Conservation (phyloP, 169 alveolate genomes). For the Plasmodium sp. region DNA sequence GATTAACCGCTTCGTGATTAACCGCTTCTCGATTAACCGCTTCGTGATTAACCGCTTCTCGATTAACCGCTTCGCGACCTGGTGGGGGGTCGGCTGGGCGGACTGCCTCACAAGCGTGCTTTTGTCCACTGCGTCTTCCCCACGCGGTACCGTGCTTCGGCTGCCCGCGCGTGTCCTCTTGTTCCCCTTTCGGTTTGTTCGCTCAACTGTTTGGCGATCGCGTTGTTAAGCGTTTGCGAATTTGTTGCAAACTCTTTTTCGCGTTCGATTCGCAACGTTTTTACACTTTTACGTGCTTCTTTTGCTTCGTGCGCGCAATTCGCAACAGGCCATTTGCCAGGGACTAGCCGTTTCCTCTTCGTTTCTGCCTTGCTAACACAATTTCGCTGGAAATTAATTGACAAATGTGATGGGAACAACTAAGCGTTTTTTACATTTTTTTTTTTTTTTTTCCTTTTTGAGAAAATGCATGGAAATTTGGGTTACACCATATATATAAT, state of each 20-base stretch:
- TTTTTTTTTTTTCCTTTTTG: background rate
- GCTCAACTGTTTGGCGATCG: background rate
- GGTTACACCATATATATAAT: background rate
- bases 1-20: background rate
- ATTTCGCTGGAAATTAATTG: background rate
- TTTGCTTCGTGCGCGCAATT: background rate
- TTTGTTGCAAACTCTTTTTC: background rate
- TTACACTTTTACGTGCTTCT: background rate
- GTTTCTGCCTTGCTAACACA: background rate
- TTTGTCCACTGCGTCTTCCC: background rate
- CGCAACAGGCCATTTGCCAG: background rate
- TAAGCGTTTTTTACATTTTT: background rate
- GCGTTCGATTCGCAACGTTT: background rate
- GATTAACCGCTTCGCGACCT: background rate
- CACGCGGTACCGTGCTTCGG: background rate
- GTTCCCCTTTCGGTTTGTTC: background rate
- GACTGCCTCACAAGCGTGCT: background rate
- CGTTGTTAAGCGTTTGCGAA: background rate
- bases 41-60: background rate
- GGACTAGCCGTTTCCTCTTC: background rate
- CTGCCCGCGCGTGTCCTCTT: background rate
- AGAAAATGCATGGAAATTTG: background rate
- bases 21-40: background rate
- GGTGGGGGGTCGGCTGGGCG: background rate
- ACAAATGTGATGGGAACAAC: background rate